These are phyloP conservation scores for Speleostelium caveatum DNA, from an alignment of 78 protist species.

Conservation along the genomic window DNA sequence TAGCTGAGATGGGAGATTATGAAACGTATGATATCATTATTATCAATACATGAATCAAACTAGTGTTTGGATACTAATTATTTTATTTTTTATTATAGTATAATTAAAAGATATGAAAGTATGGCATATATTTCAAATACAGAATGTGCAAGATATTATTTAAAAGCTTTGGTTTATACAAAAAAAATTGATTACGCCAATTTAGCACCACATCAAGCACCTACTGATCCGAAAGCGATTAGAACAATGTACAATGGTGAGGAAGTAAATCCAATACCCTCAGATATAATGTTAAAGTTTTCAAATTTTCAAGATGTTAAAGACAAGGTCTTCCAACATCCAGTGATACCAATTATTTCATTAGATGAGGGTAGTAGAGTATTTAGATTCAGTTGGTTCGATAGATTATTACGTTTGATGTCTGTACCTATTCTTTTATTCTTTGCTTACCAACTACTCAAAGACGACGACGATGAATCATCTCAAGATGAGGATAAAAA, in stretches of 20 bases:
- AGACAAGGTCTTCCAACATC: constrained; percentile 38
- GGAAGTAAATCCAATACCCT: constrained; percentile 3
- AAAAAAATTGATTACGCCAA: constrained; percentile 21
- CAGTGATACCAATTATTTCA: constrained; percentile 32
- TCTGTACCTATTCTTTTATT: constrained; percentile 20
- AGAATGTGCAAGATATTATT: constrained; percentile 66
- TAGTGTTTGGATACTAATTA: neutral
- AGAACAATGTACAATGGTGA: neutral
- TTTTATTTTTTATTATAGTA: neutral
- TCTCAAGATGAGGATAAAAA: neutral
- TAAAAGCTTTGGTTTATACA: constrained; percentile 58
- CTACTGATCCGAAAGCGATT: neutral
- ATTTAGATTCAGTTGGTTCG: constrained; percentile 12
- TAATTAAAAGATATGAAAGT: constrained; percentile 58
- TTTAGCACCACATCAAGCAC: neutral
- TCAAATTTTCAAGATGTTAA: neutral
- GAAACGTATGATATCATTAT: constrained; percentile 55
- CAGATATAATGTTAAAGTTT: constrained; percentile 8
- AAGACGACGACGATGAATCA: neutral
- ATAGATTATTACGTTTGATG: constrained; percentile 11
- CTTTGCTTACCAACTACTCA: neutral
- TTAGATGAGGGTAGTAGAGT: neutral
- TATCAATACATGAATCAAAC: neutral
- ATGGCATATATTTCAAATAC: constrained; percentile 56
- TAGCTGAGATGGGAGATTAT: constrained; percentile 66